A percentile compares a stretch with the other conserved stretches of the same genome.
Evolutionary conservation across 148 eudicot species (phyloP).

Genomic region (Rhododendron vialii): DNA sequence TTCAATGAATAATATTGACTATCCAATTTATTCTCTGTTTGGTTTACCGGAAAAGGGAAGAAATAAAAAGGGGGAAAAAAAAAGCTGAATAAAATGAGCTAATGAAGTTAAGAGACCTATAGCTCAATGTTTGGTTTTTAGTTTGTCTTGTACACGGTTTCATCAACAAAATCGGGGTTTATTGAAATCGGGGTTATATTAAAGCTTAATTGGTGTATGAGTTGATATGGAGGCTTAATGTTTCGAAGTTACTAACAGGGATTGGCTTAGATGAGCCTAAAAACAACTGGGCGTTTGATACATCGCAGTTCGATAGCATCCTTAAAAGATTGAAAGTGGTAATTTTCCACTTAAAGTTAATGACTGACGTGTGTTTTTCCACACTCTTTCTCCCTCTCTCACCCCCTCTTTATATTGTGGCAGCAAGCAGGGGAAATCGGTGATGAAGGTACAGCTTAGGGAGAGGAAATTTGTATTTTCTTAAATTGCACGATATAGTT

Average conservation of each 20-base stretch:
- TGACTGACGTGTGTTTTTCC: background rate
- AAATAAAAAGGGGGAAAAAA: background rate
- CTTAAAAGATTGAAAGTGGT: conserved; percentile 96
- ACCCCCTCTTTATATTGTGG: conserved; percentile 10
- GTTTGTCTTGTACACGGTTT: background rate
- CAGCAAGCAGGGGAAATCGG: conserved; percentile 63
- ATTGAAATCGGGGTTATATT: background rate
- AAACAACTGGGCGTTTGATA: conserved; percentile 92
- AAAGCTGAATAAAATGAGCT: background rate
- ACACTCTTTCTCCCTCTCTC: background rate
- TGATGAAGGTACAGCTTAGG: conserved; percentile 33
- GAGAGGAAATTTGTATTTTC: background rate
- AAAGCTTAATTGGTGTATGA: background rate
- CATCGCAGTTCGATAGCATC: conserved; percentile 85
- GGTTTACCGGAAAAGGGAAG: background rate
- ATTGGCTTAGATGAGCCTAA: conserved; percentile 69
- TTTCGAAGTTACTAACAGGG: conserved; percentile 34
- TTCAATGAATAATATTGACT: background rate
- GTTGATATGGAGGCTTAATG: background rate
- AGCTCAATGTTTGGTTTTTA: background rate
- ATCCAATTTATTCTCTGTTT: background rate
- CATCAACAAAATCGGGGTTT: background rate
- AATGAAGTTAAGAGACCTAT: background rate
- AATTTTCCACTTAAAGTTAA: conserved; percentile 5
- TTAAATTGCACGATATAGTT: background rate